These are phyloP conservation scores for Ophiostoma triangulosporum DNA, from an alignment of 2,329 filamentous ascomycete species.

Conservation along the genomic window DNA sequence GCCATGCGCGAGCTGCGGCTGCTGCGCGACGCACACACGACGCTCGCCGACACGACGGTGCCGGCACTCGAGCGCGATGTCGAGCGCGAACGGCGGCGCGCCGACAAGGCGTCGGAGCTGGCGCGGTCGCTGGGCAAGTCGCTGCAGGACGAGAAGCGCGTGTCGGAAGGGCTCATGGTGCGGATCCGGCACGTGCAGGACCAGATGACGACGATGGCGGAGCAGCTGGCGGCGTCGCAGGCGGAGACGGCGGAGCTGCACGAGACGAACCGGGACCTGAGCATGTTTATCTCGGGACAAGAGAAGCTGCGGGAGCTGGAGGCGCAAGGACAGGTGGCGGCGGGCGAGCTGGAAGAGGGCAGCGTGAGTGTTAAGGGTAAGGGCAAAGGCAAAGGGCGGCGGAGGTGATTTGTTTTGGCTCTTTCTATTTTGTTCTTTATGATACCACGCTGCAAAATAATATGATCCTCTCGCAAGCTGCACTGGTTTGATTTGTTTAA, in stretches of 20 bases:
- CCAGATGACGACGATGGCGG: conserved; percentile 44
- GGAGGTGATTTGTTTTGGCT: not conserved
- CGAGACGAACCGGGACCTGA: conserved; percentile 77
- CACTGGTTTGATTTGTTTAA: too few relatives aligned
- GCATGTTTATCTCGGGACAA: conserved; percentile 74
- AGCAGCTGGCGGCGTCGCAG: conserved; percentile 43
- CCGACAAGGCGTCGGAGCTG: conserved; percentile 59
- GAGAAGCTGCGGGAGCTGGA: conserved; percentile 65
- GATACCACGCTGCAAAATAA: not conserved
- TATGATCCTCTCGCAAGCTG: too few relatives aligned
- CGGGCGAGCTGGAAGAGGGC: conserved; percentile 63
- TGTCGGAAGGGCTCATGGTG: conserved; percentile 68
- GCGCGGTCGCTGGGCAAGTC: conserved; percentile 63
- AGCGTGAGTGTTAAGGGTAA: conserved; percentile 49
- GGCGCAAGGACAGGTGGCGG: conserved; percentile 41
- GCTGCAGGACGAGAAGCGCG: conserved; percentile 73
- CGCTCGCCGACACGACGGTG: conserved; percentile 42
- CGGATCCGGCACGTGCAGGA: conserved; percentile 63
- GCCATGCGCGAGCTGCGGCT: conserved; percentile 35
- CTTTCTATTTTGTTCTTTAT: not conserved
- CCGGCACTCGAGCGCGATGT: conserved; percentile 60
- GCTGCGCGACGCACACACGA: conserved; percentile 40
- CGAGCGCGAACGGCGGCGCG: conserved; percentile 52
- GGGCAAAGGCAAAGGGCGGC: conserved; percentile 12
- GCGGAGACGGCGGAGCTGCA: conserved; percentile 58